Conservation (phyloP, 345 rosid species). For the Arabis hirsuta region DNA sequence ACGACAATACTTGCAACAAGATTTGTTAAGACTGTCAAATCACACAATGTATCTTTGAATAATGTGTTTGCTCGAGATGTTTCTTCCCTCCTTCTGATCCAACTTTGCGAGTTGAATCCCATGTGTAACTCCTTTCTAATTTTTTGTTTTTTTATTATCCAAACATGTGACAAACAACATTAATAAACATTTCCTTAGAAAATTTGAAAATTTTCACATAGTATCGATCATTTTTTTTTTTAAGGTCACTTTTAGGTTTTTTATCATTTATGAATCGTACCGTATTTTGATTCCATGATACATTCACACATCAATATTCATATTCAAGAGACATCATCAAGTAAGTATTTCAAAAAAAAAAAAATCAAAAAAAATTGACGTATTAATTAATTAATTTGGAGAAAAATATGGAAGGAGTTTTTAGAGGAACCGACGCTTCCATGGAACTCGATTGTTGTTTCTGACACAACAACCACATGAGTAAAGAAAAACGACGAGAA, state of each 20-base stretch:
- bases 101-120: neutral
- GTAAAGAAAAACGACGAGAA: conserved; percentile 42
- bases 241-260: too few relatives aligned
- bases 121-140: conserved; percentile 3
- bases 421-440: conserved; percentile 43
- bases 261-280: too few relatives aligned
- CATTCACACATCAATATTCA: conserved; percentile 17
- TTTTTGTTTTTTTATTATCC: neutral
- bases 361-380: neutral
- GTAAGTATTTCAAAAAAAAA: neutral
- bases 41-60: conserved; percentile 5
- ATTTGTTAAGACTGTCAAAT: neutral
- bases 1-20: neutral
- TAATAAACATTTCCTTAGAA: neutral
- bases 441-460: conserved; percentile 44
- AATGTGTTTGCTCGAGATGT: neutral
- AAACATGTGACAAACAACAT: neutral
- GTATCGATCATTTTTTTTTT: too few relatives aligned
- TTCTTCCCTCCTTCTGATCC: neutral
- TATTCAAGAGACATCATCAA: conserved; percentile 18
- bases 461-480: conserved; percentile 48
- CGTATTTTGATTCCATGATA: neutral
- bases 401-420: neutral
- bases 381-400: neutral
- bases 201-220: neutral